Base-by-base conservation (phyloP, 2,329 filamentous ascomycete species). In the Lecanicillium sp. region DNA sequence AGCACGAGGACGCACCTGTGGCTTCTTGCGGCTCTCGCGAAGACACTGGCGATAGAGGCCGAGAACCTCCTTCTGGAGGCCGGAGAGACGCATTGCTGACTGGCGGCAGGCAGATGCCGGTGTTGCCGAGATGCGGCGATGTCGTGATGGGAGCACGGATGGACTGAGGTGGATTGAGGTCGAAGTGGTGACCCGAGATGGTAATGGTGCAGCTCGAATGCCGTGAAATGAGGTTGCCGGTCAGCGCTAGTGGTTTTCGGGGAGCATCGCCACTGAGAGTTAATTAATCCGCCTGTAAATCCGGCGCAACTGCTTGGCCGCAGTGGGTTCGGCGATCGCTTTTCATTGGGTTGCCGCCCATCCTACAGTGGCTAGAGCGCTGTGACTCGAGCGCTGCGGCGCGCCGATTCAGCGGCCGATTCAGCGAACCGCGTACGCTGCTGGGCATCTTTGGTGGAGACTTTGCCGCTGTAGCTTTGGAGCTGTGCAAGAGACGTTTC, bases 41-140 rank as follows among this genome's bases (percentile, higher is more conserved):
- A 98, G 72, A 60, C 91, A 97, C 62, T 82, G 79, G 50, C 91
- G 83, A 65, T 97, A 98, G 12, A 98, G 78, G 27, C 82, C 75
- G 44, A 97, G 67, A 3, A 96, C 91, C 60, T 95, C 89, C 59
- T 80, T 84, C 64, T 97, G 91, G n/a, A 97, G 73, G 29, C 93
- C 93, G 7, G 90, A 95, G 21, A 90, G 72, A 58, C 81, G 57
- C 58, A 60, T 63, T 19, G 37, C 52, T 48, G 37, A 47, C 27
- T 35, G 37, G 37, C 19, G 15, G 14, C 7, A 26, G 2, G 21
- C 5, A 41, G 5, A 9, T 41, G 44, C 44, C 23, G 44, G 29
- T n/a, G 14, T 20, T 29, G 7, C 26, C n/a, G n/a, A n/a, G n/a
- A n/a, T n/a, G n/a, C n/a, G n/a, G n/a, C n/a, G n/a, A n/a, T n/a